A percentile compares a stretch with the other conserved stretches of the same genome.
Evolutionary conservation across 2,329 filamentous ascomycete genomes (phyloP).

Genomic region (Ophiostoma triangulosporum): DNA sequence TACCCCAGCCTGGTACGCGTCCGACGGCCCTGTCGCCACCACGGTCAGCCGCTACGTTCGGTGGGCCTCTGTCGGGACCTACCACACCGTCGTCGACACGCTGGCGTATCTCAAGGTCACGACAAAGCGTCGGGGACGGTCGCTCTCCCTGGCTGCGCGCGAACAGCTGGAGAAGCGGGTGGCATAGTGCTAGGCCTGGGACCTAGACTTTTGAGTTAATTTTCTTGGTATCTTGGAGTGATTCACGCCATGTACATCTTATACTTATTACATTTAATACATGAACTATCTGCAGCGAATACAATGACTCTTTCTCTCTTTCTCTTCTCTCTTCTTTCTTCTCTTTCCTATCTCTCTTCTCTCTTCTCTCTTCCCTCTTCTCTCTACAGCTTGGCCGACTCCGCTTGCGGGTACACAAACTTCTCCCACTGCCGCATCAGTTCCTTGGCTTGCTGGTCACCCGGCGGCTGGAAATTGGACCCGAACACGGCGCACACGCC

Average conservation of each 20-base stretch:
- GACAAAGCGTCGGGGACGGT: neutral
- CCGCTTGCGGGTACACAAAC: slow-evolving; percentile 23
- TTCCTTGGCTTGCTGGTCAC: slow-evolving; percentile 22
- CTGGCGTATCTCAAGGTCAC: neutral
- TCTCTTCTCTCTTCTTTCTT: too few species aligned
- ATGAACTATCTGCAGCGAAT: too few species aligned
- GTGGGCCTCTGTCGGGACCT: neutral
- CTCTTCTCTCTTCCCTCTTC: too few species aligned
- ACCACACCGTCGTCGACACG: neutral
- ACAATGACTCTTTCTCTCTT: too few species aligned
- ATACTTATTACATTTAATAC: too few species aligned
- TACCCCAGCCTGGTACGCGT: neutral
- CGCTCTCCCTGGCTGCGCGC: neutral
- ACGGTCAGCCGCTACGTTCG: neutral
- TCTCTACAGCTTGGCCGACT: slow-evolving; percentile 5
- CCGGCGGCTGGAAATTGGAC: slow-evolving; percentile 28
- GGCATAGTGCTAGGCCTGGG: too few species aligned
- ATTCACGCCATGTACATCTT: too few species aligned
- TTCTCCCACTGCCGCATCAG: slow-evolving; percentile 25
- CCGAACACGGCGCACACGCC: slow-evolving; percentile 29
- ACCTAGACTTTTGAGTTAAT: too few species aligned
- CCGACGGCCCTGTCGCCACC: neutral
- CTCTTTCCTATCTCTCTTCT: too few species aligned
- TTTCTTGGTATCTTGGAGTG: too few species aligned
- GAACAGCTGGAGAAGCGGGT: neutral